A percentile compares a stretch with the other conserved stretches of the same genome.
Conservation (phyloP, 495 filamentous ascomycete species). For the Aspergillus carlsbadensis region DNA sequence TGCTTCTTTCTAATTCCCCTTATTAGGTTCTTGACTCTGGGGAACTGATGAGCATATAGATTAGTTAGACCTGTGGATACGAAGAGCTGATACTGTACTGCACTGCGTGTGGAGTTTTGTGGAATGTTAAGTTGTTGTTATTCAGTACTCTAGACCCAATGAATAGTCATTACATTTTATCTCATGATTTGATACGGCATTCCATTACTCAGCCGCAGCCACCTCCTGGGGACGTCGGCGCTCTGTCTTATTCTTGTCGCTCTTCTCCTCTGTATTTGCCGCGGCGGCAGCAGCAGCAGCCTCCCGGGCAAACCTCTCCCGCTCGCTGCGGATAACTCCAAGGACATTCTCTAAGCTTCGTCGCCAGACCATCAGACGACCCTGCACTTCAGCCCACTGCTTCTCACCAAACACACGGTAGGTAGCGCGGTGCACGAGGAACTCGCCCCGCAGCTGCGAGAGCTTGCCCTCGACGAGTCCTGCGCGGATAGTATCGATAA, state of each 20-base stretch:
- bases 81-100: background rate
- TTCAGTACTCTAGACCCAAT: constrained; percentile 16
- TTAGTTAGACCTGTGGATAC: background rate
- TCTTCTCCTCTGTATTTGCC: constrained; percentile 27
- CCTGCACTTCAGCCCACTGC: constrained; percentile 94
- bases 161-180: constrained; percentile 14
- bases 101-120: background rate
- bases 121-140: background rate
- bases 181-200: constrained; percentile 1
- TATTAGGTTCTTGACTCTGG: background rate
- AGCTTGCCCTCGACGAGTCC: constrained; percentile 93
- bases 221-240: constrained; percentile 27
- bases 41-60: background rate
- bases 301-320: constrained; percentile 60
- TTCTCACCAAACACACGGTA: constrained; percentile 96
- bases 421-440: constrained; percentile 90
- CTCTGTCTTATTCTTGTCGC: constrained; percentile 36
- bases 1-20: constrained; percentile 17
- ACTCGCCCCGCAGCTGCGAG: constrained; percentile 83
- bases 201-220: background rate
- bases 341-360: constrained; percentile 72
- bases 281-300: constrained; percentile 24
- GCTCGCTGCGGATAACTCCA: constrained; percentile 70
- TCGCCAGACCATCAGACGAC: constrained; percentile 86
- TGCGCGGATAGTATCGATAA: constrained; percentile 95